Evolutionary conservation across 2,329 filamentous ascomycete species (phyloP).

Genomic region (Cordyceps tenuipes): DNA sequence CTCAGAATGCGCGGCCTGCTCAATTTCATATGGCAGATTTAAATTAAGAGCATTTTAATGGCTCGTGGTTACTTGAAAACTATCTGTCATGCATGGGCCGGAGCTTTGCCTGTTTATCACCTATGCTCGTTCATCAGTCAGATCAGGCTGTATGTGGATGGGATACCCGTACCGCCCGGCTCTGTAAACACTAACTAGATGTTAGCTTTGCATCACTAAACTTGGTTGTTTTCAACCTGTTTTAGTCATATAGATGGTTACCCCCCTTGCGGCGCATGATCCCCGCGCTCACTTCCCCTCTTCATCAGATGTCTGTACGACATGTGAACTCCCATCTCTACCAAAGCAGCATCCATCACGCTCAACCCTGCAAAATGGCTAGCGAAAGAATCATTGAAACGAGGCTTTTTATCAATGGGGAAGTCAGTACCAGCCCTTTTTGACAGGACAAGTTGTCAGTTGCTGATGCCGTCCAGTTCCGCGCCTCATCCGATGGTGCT

Average conservation of each 20-base stretch:
- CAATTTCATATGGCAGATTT: no score
- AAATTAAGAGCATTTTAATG: background rate
- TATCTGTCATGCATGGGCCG: background rate
- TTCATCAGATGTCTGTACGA: no score
- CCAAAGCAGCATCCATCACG: background rate
- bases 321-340: background rate
- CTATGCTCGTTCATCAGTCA: background rate
- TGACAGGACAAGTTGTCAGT: background rate
- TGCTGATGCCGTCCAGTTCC: background rate
- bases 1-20: no score
- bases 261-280: no score
- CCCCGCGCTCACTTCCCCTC: no score
- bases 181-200: background rate
- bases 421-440: constrained; percentile 22
- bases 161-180: background rate
- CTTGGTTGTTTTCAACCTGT: background rate
- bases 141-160: background rate
- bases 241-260: no score
- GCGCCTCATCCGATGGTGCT: constrained; percentile 30
- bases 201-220: background rate
- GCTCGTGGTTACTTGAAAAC: no score
- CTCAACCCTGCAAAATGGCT: background rate
- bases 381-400: constrained; percentile 18
- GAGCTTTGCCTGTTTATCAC: background rate
- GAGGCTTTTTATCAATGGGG: constrained; percentile 42